phyloP scores from a whole-genome alignment of 1,284 basidiomycete species.

The Heterobasidion annosum region DNA sequence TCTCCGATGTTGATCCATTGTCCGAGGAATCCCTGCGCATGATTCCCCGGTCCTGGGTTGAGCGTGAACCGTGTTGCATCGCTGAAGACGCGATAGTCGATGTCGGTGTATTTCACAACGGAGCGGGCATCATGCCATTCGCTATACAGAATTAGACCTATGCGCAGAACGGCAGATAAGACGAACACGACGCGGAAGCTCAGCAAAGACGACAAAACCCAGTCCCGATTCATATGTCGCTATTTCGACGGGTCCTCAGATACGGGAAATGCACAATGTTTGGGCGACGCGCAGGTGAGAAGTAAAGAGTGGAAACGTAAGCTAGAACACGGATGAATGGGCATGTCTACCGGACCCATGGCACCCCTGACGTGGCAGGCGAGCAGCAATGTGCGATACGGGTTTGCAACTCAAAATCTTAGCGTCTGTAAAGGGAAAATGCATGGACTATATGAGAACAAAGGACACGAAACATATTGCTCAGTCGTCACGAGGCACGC shows the following conservation, averaged over 20 bases:
- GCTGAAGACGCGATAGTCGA: constrained; percentile 94
- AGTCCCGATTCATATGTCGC: constrained; percentile 1
- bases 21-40: constrained; percentile 57
- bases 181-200: constrained; percentile 47
- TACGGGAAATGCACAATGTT: too few relatives aligned
- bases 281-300: too few relatives aligned
- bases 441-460: too few relatives aligned
- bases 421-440: too few relatives aligned
- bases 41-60: constrained; percentile 35
- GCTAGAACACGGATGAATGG: not conserved
- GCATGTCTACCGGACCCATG: not conserved
- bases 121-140: constrained; percentile 82
- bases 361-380: not conserved
- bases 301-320: not conserved
- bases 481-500: not conserved
- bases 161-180: constrained; percentile 50
- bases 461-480: not conserved
- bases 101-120: constrained; percentile 91
- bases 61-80: constrained; percentile 77
- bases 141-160: constrained; percentile 73
- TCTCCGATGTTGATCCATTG: constrained; percentile 47
- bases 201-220: constrained; percentile 14
- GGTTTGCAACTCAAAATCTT: not conserved
- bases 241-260: not conserved
- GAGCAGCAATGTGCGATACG: not conserved